Evolutionary conservation across 768 basidiomycete species (phyloP).

Genomic region (Leccinum subgranulosum): DNA sequence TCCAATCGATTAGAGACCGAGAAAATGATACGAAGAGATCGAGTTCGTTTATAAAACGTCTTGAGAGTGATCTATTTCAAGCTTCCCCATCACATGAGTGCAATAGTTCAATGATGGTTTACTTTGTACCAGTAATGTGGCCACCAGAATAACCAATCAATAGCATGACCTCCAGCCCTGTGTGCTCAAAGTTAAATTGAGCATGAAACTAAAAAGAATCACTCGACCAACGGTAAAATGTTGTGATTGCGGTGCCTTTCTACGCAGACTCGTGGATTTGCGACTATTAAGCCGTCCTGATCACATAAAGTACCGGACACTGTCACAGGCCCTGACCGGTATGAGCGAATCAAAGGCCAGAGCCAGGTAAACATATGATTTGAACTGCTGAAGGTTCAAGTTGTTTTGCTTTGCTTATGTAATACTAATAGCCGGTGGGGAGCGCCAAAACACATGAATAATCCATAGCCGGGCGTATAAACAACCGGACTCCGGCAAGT

Average conservation of each 20-base stretch:
- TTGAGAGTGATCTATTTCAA: neutral
- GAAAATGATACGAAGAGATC: neutral
- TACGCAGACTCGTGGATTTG: too few relatives aligned
- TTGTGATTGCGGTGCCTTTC: neutral
- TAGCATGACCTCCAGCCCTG: neutral
- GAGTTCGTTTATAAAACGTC: neutral
- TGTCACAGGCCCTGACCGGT: neutral
- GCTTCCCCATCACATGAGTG: neutral
- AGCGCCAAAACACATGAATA: conserved; percentile 24
- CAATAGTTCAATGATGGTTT: neutral
- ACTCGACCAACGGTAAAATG: neutral
- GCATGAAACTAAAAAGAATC: neutral
- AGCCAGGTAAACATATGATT: neutral
- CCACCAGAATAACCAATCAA: neutral
- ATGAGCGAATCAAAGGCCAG: neutral
- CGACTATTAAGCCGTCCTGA: neutral
- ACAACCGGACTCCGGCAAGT: neutral
- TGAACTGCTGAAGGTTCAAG: neutral
- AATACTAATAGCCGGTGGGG: neutral
- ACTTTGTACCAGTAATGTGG: neutral
- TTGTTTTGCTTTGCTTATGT: neutral
- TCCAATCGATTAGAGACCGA: neutral
- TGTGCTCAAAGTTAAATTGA: neutral
- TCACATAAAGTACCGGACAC: neutral
- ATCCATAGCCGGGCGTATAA: conserved; percentile 19